phyloP scores from a whole-genome alignment of 805 yeast genomes.

The Diddensiella transvaalensis region DNA sequence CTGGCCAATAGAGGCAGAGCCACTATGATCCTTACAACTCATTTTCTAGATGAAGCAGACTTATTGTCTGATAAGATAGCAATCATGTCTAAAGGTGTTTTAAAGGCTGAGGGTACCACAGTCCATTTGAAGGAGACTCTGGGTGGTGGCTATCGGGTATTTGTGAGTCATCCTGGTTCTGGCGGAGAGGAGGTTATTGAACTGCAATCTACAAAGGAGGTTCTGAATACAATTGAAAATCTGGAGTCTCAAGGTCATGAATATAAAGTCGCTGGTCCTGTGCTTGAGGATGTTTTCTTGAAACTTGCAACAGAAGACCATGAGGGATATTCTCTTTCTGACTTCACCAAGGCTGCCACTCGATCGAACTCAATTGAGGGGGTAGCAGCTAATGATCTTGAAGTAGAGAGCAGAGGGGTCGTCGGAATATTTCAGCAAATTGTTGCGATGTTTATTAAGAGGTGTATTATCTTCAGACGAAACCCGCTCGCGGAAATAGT shows the following conservation, averaged over 20 bases:
- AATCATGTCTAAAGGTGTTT: constrained; percentile 32
- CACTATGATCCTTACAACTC: constrained; percentile 34
- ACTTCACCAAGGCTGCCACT: background rate
- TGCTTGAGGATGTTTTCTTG: constrained; percentile 34
- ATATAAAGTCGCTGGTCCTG: constrained; percentile 35
- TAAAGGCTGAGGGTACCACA: constrained; percentile 33
- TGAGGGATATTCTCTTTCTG: constrained; percentile 5
- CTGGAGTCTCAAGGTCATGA: constrained; percentile 25
- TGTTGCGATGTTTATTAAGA: constrained; percentile 31
- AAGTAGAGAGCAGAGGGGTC: constrained; percentile 12
- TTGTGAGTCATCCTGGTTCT: constrained; percentile 26
- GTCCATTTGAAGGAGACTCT: constrained; percentile 32
- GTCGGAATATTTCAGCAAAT: constrained; percentile 25
- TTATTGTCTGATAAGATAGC: constrained; percentile 34
- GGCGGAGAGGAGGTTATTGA: constrained; percentile 28
- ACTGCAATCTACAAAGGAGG: constrained; percentile 24
- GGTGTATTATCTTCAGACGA: constrained; percentile 28
- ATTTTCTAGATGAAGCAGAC: constrained; percentile 38
- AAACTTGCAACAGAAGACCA: constrained; percentile 30
- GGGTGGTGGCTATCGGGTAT: constrained; percentile 34
- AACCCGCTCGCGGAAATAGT: constrained; percentile 30
- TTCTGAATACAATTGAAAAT: constrained; percentile 22
- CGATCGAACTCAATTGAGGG: background rate
- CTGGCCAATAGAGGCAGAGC: constrained; percentile 29
- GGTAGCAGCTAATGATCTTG: constrained; percentile 1